Conservation (phyloP, 495 filamentous ascomycete genomes). For the Evernia prunastri region DNA sequence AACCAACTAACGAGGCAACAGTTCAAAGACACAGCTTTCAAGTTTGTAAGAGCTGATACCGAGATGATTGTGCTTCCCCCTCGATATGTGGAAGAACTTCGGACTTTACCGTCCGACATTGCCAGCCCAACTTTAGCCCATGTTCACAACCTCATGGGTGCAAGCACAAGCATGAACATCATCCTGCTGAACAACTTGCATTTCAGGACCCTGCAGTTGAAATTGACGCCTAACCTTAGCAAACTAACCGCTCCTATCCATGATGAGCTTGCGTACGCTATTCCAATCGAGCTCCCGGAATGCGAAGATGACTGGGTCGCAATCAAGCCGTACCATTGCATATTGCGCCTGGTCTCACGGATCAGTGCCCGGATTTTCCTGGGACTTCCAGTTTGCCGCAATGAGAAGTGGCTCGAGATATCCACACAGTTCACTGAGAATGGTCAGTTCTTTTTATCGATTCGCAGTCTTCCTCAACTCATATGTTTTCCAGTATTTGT, state of each 20-base stretch:
- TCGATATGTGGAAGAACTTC: conserved; percentile 1
- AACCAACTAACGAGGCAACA: no score
- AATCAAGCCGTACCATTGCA: conserved; percentile 6
- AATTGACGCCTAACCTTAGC: conserved; percentile 7
- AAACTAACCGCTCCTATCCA: background rate
- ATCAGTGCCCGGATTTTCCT: conserved; percentile 9
- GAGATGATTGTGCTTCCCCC: conserved; percentile 5
- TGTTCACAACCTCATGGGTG: conserved; percentile 6
- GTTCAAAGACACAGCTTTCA: conserved; percentile 1
- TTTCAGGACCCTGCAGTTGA: conserved; percentile 7
- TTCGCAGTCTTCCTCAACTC: background rate
- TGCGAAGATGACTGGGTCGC: conserved; percentile 4
- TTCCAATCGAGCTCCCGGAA: no score
- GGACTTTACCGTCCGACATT: background rate
- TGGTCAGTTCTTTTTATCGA: background rate
- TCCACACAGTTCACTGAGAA: conserved; percentile 8
- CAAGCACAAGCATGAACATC: conserved; percentile 3
- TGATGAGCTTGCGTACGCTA: conserved; percentile 2
- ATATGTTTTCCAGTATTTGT: conserved; percentile 5
- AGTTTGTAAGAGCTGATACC: conserved; percentile 2
- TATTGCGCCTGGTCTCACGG: conserved; percentile 1
- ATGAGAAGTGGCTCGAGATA: conserved; percentile 8
- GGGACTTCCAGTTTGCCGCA: conserved; percentile 1
- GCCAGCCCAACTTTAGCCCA: conserved; percentile 6
- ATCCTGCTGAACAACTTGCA: conserved; percentile 6